Conservation (phyloP, 176 grass and related monocot genomes). For the Coix lacrymajobi region DNA sequence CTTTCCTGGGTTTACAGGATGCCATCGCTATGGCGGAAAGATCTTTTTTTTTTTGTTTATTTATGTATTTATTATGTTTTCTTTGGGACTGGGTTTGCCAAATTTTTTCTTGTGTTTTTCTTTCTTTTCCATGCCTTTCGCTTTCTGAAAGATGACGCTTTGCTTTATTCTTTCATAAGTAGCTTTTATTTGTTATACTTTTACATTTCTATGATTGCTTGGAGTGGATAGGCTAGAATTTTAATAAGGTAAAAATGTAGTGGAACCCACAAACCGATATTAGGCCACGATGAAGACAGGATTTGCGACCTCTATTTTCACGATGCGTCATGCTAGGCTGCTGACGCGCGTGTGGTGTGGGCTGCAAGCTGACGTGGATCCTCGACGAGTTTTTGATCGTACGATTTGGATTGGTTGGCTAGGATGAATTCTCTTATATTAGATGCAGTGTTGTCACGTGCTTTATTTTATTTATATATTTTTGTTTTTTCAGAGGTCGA, state of each 20-base stretch:
- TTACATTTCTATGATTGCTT: background rate
- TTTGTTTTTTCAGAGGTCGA: constrained; percentile 33
- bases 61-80: background rate
- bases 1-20: constrained; percentile 18
- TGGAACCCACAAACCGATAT: background rate
- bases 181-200: background rate
- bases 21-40: background rate
- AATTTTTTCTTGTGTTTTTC: background rate
- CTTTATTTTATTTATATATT: background rate
- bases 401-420: background rate
- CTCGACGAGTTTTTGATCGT: background rate
- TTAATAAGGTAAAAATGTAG: background rate
- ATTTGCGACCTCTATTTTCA: background rate
- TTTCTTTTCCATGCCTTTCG: background rate
- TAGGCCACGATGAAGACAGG: background rate
- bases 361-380: too few species aligned
- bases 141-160: background rate
- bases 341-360: background rate
- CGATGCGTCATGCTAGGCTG: background rate
- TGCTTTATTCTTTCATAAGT: background rate
- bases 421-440: background rate
- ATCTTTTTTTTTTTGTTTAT: constrained; percentile 6
- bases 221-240: background rate
- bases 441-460: background rate
- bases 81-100: background rate